Base-by-base conservation (phyloP, 345 rosid genomes). In the Brassica juncea region DNA sequence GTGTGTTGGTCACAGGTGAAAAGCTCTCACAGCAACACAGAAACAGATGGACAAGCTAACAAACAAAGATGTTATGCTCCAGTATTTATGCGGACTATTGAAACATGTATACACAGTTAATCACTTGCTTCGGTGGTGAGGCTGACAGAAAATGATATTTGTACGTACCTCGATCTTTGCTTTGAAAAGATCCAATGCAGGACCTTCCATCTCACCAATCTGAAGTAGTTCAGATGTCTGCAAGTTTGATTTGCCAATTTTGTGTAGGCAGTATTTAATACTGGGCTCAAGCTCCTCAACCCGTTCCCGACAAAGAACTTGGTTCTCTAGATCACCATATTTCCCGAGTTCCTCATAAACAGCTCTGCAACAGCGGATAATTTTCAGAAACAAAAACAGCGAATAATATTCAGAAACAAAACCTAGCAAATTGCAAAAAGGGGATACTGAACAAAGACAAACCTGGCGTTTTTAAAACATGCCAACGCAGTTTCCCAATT, bases 221-320 rank as follows among this genome's bases (percentile, higher is more conserved):
- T 93, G 92, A 79, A 91, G 76, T 68, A 96, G 91, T 66, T 92
- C 97, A 79, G 98, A 92, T 66, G 97, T 88, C 81, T 91, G 86
- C 75, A 96, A 82, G 84, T 96, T 92, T 70, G 99, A 90, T 75
- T 81, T 88, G 39, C 99, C 99, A 83, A 96, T 88, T 87, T 96
- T 93, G 86, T 90, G 98, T 52, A 89, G 82, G 87, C 99, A 96
- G 84, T 93, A 93, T 55, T 91, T 87, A 70, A 96, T 87, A 80
- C 93, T 91, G 11, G 99, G 98, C 81, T 91, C 99, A 76, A 95
- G 90, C 87, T 95, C 98, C 87, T 90, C 99, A 87, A 93, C 97
- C 16, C 92, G 98, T 77, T 88, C 97, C 83, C 88, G 97, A 52
- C 98, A 95, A 84, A 95, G 86, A 72, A 95, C 86, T 84, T 92